phyloP scores from a whole-genome alignment of 306 rosid species.

The Begonia loranthoides region DNA sequence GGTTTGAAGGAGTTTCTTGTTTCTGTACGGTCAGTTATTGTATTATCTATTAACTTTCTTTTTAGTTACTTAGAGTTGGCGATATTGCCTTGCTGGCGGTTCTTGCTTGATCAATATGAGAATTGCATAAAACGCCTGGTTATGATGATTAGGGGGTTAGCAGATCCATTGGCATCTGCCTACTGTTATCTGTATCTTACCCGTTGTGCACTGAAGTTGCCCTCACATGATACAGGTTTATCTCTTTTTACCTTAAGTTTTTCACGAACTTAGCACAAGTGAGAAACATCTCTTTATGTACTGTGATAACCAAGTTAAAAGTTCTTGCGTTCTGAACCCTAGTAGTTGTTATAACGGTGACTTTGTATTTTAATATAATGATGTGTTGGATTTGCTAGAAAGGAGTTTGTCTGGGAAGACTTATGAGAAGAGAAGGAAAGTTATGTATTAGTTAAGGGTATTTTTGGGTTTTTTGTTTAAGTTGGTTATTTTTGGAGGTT shows the following conservation, averaged over 20 bases:
- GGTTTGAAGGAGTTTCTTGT: background rate
- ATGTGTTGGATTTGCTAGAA: too few species aligned
- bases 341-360: too few species aligned
- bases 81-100: constrained; percentile 80
- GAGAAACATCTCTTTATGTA: background rate
- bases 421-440: too few species aligned
- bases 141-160: constrained; percentile 78
- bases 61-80: constrained; percentile 91
- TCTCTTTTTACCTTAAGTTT: constrained; percentile 5
- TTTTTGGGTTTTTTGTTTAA: too few species aligned
- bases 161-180: constrained; percentile 87
- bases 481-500: too few species aligned
- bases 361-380: too few species aligned
- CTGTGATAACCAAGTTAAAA: too few species aligned
- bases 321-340: too few species aligned
- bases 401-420: too few species aligned
- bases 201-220: constrained; percentile 68
- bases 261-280: background rate
- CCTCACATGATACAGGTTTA: constrained; percentile 55
- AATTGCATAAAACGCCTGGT: constrained; percentile 61
- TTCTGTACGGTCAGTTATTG: background rate
- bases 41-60: constrained; percentile 15
- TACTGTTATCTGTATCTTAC: constrained; percentile 69
- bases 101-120: constrained; percentile 53
- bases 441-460: too few species aligned